phyloP scores from a whole-genome alignment of 768 basidiomycete genomes.

The Podaxis pistillaris region DNA sequence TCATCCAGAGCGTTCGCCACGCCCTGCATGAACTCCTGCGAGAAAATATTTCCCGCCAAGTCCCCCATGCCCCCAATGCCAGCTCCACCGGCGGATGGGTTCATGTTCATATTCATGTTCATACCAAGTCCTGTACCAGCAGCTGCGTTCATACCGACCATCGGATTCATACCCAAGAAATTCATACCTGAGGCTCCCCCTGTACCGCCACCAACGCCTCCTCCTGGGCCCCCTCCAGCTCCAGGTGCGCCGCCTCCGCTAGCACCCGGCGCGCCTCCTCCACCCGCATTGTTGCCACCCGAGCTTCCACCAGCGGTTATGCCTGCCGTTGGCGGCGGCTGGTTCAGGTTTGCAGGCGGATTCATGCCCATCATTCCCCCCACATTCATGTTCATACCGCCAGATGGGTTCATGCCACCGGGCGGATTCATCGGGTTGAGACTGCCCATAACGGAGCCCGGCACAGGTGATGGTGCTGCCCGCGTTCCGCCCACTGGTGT shows the following conservation, averaged over 20 bases:
- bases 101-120: slow-evolving; percentile 10
- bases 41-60: slow-evolving; percentile 7
- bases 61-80: slow-evolving; percentile 13
- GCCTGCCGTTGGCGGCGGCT: not conserved
- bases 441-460: slow-evolving; percentile 8
- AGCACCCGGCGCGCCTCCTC: not conserved
- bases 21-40: slow-evolving; percentile 16
- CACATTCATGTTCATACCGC: slow-evolving; percentile 7
- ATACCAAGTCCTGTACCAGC: slow-evolving; percentile 14
- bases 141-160: slow-evolving; percentile 13
- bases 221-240: slow-evolving; percentile 6
- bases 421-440: slow-evolving; percentile 8
- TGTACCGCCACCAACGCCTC: not conserved
- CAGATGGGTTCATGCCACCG: slow-evolving; percentile 5
- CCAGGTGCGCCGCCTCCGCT: not conserved
- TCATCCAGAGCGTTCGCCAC: slow-evolving; percentile 17
- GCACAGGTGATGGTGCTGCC: slow-evolving; percentile 10
- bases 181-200: slow-evolving; percentile 13
- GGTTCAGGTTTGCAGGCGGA: slow-evolving; percentile 6
- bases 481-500: slow-evolving; percentile 9
- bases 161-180: slow-evolving; percentile 16
- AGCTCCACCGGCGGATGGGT: slow-evolving; percentile 8
- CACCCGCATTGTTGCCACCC: not conserved
- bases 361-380: slow-evolving; percentile 13
- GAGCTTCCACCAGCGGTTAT: not conserved